These are phyloP conservation scores for Porcisia deanei DNA, from an alignment of 208 protist genomes.

Conservation along the genomic window DNA sequence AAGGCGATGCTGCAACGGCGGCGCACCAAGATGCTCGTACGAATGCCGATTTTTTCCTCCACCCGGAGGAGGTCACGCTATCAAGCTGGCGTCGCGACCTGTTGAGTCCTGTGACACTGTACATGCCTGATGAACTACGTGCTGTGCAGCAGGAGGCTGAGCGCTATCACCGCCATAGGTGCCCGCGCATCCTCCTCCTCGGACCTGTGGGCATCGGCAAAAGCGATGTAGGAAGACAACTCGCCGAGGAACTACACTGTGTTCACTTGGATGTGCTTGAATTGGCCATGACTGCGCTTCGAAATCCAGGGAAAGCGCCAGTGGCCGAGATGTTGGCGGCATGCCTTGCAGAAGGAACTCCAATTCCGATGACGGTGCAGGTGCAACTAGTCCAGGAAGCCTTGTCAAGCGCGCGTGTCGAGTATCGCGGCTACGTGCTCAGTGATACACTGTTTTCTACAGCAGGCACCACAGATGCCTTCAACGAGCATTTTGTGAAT, in stretches of 20 bases:
- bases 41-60: conserved; percentile 39
- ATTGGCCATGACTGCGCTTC: conserved; percentile 36
- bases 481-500: conserved; percentile 33
- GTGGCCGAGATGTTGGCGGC: conserved; percentile 40
- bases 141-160: conserved; percentile 40
- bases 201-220: conserved; percentile 61
- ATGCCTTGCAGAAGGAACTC: conserved; percentile 27
- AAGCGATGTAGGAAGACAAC: conserved; percentile 37
- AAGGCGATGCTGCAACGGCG: not conserved
- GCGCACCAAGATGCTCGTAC: not conserved
- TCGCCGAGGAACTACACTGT: conserved; percentile 62
- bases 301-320: not conserved
- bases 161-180: conserved; percentile 33
- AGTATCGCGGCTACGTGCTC: conserved; percentile 82
- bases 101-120: conserved; percentile 55
- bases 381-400: conserved; percentile 49
- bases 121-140: conserved; percentile 66
- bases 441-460: conserved; percentile 55
- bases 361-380: conserved; percentile 59
- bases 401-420: conserved; percentile 28
- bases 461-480: conserved; percentile 15
- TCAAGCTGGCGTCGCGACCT: conserved; percentile 37
- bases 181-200: conserved; percentile 59
- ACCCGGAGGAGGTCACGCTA: conserved; percentile 21
- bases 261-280: conserved; percentile 71